These are phyloP conservation scores for Buxus sempervirens DNA, from an alignment of 164 flowering plant species.

Conservation along the genomic window DNA sequence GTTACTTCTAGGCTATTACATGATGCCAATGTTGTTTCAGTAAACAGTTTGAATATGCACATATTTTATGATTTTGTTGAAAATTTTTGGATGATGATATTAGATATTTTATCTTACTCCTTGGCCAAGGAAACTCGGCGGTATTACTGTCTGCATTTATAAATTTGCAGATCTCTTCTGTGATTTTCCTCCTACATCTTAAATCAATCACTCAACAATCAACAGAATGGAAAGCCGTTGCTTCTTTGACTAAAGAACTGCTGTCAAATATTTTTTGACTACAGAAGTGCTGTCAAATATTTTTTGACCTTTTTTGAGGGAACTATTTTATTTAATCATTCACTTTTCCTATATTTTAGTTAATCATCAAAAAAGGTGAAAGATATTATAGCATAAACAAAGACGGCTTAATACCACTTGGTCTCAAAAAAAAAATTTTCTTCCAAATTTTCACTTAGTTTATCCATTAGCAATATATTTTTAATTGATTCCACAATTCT, in stretches of 20 bases:
- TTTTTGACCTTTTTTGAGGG: too few species aligned
- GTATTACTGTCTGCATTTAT: neutral
- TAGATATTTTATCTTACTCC: neutral
- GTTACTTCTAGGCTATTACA: too few species aligned
- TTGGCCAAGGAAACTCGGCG: neutral
- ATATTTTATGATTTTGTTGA: neutral
- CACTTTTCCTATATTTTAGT: neutral
- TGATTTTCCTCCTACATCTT: neutral
- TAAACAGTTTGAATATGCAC: neutral
- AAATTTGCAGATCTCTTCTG: neutral
- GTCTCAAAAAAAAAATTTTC: neutral
- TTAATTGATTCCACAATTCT: neutral
- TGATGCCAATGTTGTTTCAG: neutral
- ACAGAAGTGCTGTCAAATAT: too few species aligned
- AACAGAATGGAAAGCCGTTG: neutral
- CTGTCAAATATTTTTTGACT: too few species aligned
- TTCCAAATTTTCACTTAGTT: neutral
- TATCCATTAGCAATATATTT: neutral
- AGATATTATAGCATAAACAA: neutral
- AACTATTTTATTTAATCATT: neutral
- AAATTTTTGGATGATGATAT: neutral
- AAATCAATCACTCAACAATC: neutral
- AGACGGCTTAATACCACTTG: too few species aligned
- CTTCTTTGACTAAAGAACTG: too few species aligned
- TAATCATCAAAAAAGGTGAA: neutral